These are phyloP conservation scores for Linum trigynum DNA, from an alignment of 345 rosid species.

Conservation along the genomic window DNA sequence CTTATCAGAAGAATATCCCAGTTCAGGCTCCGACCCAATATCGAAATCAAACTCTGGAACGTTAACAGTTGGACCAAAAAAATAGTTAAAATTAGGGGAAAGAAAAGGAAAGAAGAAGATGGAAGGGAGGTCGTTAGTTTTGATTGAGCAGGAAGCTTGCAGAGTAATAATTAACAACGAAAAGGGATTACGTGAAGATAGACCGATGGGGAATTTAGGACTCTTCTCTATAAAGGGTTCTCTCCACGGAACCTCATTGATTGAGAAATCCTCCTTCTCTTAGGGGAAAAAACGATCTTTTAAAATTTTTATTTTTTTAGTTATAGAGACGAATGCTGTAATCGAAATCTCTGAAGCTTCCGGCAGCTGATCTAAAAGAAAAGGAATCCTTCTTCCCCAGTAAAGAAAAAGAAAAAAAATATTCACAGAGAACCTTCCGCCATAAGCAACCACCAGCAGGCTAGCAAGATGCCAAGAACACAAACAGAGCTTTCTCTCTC, in stretches of 20 bases:
- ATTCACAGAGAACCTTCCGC: conserved; percentile 33
- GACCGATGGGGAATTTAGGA: conserved; percentile 20
- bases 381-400: too few relatives aligned
- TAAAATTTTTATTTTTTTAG: too few relatives aligned
- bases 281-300: background rate
- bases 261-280: background rate
- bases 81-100: background rate
- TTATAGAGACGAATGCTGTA: too few relatives aligned
- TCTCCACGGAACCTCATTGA: conserved; percentile 45
- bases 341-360: too few relatives aligned
- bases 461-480: conserved; percentile 16
- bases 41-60: conserved; percentile 4
- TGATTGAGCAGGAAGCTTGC: conserved; percentile 5
- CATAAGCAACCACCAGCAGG: conserved; percentile 31
- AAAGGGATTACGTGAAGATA: conserved; percentile 49
- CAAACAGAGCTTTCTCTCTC: conserved; percentile 16
- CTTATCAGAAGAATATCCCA: conserved; percentile 18
- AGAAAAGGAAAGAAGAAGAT: background rate
- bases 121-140: background rate
- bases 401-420: conserved; percentile 9
- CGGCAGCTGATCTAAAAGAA: too few relatives aligned
- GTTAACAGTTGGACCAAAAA: background rate
- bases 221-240: conserved; percentile 25
- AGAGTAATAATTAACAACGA: conserved; percentile 7
- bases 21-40: conserved; percentile 18